These are phyloP conservation scores for Penicillium mononematosum DNA, from an alignment of 495 filamentous ascomycete species.

Conservation along the genomic window DNA sequence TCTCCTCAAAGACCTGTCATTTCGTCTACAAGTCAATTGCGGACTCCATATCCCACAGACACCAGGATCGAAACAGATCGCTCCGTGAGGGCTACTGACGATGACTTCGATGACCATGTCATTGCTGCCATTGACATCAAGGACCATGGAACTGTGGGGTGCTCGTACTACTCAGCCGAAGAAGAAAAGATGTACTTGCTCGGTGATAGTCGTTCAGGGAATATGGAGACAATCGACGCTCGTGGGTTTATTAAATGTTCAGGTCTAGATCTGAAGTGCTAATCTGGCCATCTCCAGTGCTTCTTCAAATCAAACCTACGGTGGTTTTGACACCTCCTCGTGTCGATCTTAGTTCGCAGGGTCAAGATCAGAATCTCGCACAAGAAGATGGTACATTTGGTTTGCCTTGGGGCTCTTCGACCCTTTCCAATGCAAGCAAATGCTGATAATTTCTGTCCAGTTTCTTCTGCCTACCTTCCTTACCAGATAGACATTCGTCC, in stretches of 20 bases:
- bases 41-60: slow-evolving; percentile 14
- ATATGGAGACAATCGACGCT: slow-evolving; percentile 67
- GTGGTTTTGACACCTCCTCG: slow-evolving; percentile 71
- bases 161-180: slow-evolving; percentile 76
- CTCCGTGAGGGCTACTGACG: slow-evolving; percentile 32
- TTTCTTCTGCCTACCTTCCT: slow-evolving; percentile 50
- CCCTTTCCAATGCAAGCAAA: background rate
- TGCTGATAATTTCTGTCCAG: slow-evolving; percentile 16
- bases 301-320: slow-evolving; percentile 76
- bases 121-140: slow-evolving; percentile 83
- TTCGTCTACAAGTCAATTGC: slow-evolving; percentile 12
- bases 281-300: slow-evolving; percentile 46
- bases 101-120: slow-evolving; percentile 64
- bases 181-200: slow-evolving; percentile 77
- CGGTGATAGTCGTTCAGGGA: slow-evolving; percentile 73
- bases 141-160: slow-evolving; percentile 72
- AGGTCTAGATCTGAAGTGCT: slow-evolving; percentile 12
- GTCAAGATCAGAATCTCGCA: slow-evolving; percentile 22
- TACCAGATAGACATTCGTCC: slow-evolving; percentile 73
- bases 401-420: background rate
- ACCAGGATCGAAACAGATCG: slow-evolving; percentile 7
- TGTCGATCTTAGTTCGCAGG: slow-evolving; percentile 54
- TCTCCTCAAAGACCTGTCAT: slow-evolving; percentile 8
- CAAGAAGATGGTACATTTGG: slow-evolving; percentile 27
- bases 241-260: slow-evolving; percentile 40